A percentile compares a stretch with the other conserved stretches of the same genome.
Evolutionary conservation across 805 yeast species (phyloP).

Genomic region (Saccharomycopsis sp.): DNA sequence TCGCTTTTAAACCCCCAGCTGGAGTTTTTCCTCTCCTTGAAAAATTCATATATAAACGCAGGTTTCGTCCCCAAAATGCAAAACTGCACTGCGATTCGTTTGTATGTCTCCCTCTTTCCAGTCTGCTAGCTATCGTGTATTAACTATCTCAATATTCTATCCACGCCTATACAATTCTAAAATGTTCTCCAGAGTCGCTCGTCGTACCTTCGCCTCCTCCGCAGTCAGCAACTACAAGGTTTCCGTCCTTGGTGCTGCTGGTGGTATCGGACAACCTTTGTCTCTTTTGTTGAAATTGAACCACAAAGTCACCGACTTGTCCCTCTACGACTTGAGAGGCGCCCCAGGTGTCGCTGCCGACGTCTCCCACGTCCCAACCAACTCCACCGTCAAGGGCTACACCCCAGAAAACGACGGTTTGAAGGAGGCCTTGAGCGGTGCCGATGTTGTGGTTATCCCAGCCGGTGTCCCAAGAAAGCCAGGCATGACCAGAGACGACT

Average conservation of each 20-base stretch:
- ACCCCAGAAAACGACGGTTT: slow-evolving; percentile 63
- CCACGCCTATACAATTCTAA: background rate
- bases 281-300: slow-evolving; percentile 62
- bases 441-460: slow-evolving; percentile 84
- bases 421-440: slow-evolving; percentile 60
- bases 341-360: slow-evolving; percentile 82
- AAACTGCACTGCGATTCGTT: too few species aligned
- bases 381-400: slow-evolving; percentile 57
- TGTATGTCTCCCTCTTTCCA: background rate
- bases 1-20: too few species aligned
- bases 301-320: slow-evolving; percentile 62
- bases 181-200: slow-evolving; percentile 21
- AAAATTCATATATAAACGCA: background rate
- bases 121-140: background rate
- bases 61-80: background rate
- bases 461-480: slow-evolving; percentile 90
- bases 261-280: slow-evolving; percentile 76
- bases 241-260: slow-evolving; percentile 77
- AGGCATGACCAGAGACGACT: slow-evolving; percentile 84
- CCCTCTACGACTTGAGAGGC: slow-evolving; percentile 67
- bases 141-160: background rate
- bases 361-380: slow-evolving; percentile 71
- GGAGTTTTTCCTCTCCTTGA: background rate
- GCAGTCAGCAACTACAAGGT: slow-evolving; percentile 68
- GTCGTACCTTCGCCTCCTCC: slow-evolving; percentile 50